Percentiles rank a stretch among this genome's conserved stretches.
Conservation (phyloP, 106 monocot genomes). For the Agapanthus africanus region DNA sequence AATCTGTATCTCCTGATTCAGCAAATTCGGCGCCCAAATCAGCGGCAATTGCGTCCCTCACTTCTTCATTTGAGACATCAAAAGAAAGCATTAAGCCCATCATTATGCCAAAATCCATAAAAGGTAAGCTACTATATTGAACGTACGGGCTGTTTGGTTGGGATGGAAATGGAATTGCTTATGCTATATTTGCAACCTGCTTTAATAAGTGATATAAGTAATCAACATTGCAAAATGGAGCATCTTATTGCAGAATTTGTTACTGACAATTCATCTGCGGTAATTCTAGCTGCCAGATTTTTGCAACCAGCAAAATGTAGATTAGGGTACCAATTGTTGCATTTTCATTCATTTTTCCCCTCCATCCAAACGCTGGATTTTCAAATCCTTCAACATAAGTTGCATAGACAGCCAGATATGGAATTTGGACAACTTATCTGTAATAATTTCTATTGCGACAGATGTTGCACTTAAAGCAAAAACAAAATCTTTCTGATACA, state of each 20-base stretch:
- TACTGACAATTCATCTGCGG: not conserved
- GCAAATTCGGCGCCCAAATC: constrained; percentile 47
- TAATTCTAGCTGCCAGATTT: too few relatives aligned
- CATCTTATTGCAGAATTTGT: not conserved
- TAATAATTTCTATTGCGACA: not conserved
- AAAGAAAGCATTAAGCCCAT: constrained; percentile 13
- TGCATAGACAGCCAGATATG: not conserved
- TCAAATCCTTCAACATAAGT: not conserved
- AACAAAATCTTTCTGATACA: too few relatives aligned
- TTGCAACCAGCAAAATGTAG: too few relatives aligned
- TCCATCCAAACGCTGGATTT: too few relatives aligned
- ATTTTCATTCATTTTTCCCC: too few relatives aligned
- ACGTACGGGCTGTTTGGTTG: not conserved
- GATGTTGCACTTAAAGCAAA: not conserved
- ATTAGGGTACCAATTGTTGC: too few relatives aligned
- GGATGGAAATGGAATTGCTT: not conserved
- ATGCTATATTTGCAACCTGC: not conserved
- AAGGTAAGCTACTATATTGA: constrained; percentile 31
- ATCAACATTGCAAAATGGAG: not conserved
- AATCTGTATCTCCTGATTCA: constrained; percentile 66
- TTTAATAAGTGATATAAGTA: not conserved
- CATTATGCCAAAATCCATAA: constrained; percentile 42
- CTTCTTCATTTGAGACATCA: constrained; percentile 38
- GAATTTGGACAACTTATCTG: not conserved
- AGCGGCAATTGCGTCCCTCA: constrained; percentile 32